Evolutionary conservation across 1,284 basidiomycete genomes (phyloP), one percentile per base, ranked within the genome.

Genomic region (Trichosporon ovoides): DNA sequence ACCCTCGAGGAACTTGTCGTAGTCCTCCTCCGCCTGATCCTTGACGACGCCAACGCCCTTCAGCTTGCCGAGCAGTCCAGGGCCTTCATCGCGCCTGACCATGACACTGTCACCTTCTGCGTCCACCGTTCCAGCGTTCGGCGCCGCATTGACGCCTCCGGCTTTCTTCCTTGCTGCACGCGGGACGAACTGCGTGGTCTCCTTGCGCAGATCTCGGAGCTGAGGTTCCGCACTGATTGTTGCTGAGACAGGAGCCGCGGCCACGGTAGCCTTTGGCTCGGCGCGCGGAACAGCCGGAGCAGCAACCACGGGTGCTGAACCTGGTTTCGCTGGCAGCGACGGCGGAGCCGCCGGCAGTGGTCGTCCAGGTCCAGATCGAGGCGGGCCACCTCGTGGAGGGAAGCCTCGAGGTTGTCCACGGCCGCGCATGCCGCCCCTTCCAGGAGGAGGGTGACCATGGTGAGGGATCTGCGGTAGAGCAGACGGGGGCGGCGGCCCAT

Each of bases 171-270:
- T 77, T 12, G 79, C 68, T 1, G 75, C 77, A 13, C 77, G 65
- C 1, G 92, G 92, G 2, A 95, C 84, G 69, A 97, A 96, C 0
- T 88, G 84, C 0, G 90, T 93, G 7, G 87, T 85, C 73, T 97
- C 92, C 74, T 91, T 92, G 78, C 91, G 91, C 64, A 96, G 81
- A 73, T 97, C 89, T 20, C 92, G 87, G 48, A 97, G 76, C 69
- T 91, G 82, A 1, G 93, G 91, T 51, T 81, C 90, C 1, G 91
- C 91, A 16, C 83, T 86, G 56, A 95, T 84, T 1, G 84, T 87
- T 1, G 89, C 89, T 7, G 81, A 52, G 3, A 57, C 52, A 10
- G 56, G 51, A 3, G 56, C 58, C 4, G 64, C 59, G 11, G 66
- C 40, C n/a, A 38, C 61, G 0, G 65, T 71, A 65, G 55, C 73